Evolutionary conservation across 176 grass and related monocot genomes (phyloP).

Genomic region (Rhynchospora tenuis): DNA sequence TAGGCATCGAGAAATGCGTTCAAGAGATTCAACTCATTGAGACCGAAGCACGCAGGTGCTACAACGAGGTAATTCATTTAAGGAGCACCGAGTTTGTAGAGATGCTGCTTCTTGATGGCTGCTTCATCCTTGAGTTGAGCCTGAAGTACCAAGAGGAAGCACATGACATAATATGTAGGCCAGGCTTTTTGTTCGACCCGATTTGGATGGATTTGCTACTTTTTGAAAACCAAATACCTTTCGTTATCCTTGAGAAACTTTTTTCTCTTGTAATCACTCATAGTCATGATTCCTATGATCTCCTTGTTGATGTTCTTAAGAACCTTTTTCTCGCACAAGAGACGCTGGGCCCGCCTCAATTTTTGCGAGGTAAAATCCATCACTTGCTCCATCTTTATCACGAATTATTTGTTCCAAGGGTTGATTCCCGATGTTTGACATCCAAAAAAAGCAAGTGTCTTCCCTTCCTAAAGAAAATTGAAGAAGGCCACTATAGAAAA

Average conservation of each 20-base stretch:
- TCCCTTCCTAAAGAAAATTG: background rate
- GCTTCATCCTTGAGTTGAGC: slow-evolving; percentile 13
- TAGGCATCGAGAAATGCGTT: background rate
- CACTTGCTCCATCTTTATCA: slow-evolving; percentile 7
- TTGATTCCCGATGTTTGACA: background rate
- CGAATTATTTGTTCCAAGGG: background rate
- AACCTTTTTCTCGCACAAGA: background rate
- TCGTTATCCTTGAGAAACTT: background rate
- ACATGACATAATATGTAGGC: background rate
- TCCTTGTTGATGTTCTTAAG: background rate
- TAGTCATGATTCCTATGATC: background rate
- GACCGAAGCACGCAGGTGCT: background rate
- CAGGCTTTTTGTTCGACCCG: background rate
- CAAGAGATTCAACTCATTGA: background rate
- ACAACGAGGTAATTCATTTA: background rate
- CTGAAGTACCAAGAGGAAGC: background rate
- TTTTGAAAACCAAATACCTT: slow-evolving; percentile 17
- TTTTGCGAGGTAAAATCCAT: background rate
- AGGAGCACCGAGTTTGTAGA: slow-evolving; percentile 7
- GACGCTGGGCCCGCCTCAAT: background rate
- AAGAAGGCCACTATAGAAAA: background rate
- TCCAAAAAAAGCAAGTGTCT: background rate
- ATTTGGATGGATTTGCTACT: slow-evolving; percentile 11
- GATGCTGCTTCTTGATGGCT: slow-evolving; percentile 2
- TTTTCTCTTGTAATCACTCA: background rate